These are phyloP conservation scores for Fusarium azukiicola DNA, from an alignment of 2,329 filamentous ascomycete species.

Conservation along the genomic window DNA sequence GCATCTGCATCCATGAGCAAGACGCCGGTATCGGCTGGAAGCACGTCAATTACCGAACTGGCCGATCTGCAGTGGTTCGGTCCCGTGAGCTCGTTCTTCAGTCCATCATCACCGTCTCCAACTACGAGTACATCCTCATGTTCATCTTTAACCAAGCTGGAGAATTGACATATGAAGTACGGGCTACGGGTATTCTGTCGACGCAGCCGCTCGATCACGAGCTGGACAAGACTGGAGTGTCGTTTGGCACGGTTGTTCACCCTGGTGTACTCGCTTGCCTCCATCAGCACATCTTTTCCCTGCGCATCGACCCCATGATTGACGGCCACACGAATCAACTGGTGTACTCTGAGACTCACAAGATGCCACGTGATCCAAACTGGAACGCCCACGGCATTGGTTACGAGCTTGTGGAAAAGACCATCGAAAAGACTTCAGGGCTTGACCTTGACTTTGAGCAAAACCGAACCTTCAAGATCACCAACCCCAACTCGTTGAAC, in stretches of 20 bases:
- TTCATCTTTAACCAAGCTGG: conserved; percentile 81
- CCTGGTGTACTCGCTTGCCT: conserved; percentile 83
- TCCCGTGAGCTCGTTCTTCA: conserved; percentile 83
- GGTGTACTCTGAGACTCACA: conserved; percentile 63
- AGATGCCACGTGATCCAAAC: conserved; percentile 66
- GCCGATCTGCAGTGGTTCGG: conserved; percentile 78
- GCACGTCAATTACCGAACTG: conserved; percentile 84
- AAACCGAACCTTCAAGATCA: conserved; percentile 73
- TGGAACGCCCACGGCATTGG: conserved; percentile 82
- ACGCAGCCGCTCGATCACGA: conserved; percentile 80
- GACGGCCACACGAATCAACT: conserved; percentile 75
- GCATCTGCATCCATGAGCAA: conserved; percentile 85
- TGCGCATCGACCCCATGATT: conserved; percentile 83
- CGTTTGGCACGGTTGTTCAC: conserved; percentile 81
- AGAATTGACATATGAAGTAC: conserved; percentile 79
- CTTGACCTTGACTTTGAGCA: conserved; percentile 71
- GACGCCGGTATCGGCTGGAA: conserved; percentile 88
- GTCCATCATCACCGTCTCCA: conserved; percentile 80
- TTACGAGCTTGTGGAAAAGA: conserved; percentile 75
- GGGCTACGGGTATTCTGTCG: conserved; percentile 84
- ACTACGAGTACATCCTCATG: conserved; percentile 69
- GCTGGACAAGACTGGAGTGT: conserved; percentile 69
- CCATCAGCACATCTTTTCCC: conserved; percentile 85
- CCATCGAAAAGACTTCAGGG: conserved; percentile 63
- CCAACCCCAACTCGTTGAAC: conserved; percentile 63